Conservation (phyloP, 768 basidiomycete species). For the Agaricus subrufescens region DNA sequence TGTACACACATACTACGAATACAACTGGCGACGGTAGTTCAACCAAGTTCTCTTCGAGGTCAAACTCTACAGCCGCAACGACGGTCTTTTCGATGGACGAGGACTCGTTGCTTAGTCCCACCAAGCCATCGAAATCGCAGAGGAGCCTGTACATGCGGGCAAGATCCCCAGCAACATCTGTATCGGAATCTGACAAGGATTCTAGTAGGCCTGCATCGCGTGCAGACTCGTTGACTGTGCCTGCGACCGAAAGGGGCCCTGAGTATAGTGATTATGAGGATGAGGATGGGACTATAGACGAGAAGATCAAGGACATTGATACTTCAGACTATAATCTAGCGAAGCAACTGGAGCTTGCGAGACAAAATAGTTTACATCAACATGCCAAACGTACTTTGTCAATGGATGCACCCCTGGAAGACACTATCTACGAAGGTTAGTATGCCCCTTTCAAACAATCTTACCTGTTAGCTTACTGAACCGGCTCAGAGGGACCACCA, state of each 20-base stretch:
- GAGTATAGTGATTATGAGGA: conserved; percentile 44
- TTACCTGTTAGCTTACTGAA: conserved; percentile 8
- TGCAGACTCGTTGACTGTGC: conserved; percentile 34
- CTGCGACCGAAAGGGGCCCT: conserved; percentile 36
- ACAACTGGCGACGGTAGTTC: conserved; percentile 64
- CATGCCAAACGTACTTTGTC: conserved; percentile 40
- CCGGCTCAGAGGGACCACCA: conserved; percentile 53
- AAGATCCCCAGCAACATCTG: conserved; percentile 38
- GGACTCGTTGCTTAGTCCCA: conserved; percentile 43
- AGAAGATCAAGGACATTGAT: conserved; percentile 40
- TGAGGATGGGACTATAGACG: conserved; percentile 34
- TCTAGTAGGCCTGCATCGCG: conserved; percentile 33
- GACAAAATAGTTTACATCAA: conserved; percentile 80
- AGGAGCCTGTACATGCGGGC: conserved; percentile 38
- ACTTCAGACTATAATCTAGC: conserved; percentile 74
- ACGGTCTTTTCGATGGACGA: conserved; percentile 61
- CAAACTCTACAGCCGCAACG: conserved; percentile 65
- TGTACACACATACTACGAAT: conserved; percentile 60
- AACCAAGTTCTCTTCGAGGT: conserved; percentile 68
- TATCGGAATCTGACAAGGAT: conserved; percentile 41
- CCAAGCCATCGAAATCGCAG: conserved; percentile 39
- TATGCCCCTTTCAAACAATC: conserved; percentile 9
- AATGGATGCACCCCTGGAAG: conserved; percentile 47
- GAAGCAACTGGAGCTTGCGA: conserved; percentile 74
- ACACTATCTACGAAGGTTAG: conserved; percentile 78